Evolutionary conservation across 257 asterid genomes (phyloP).

Genomic region (Echium plantagineum): DNA sequence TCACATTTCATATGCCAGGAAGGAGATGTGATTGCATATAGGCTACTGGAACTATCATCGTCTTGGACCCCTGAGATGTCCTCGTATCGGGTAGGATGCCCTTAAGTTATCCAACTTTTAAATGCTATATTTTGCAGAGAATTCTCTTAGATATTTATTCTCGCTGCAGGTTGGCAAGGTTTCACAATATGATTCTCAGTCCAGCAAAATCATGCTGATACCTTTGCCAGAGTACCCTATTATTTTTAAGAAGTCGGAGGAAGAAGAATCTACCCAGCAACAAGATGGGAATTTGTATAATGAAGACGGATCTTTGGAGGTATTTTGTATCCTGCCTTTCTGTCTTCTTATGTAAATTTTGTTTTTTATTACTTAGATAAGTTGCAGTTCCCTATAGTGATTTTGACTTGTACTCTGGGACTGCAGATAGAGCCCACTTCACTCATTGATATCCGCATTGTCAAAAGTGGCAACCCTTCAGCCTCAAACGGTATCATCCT

Average conservation of each 20-base stretch:
- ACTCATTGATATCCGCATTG: constrained; percentile 60
- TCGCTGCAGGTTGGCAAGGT: constrained; percentile 70
- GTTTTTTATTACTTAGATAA: too few relatives aligned
- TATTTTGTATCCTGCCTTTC: constrained; percentile 11
- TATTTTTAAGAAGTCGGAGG: constrained; percentile 25
- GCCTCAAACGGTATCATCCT: constrained; percentile 19
- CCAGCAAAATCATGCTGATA: constrained; percentile 32
- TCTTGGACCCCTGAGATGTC: constrained; percentile 93
- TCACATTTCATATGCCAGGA: constrained; percentile 33
- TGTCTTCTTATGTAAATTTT: neutral
- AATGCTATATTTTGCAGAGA: constrained; percentile 1
- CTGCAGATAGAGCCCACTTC: constrained; percentile 59
- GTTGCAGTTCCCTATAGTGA: neutral
- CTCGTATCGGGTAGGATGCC: constrained; percentile 46
- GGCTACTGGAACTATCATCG: constrained; percentile 74
- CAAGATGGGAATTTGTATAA: constrained; percentile 42
- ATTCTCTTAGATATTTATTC: constrained; percentile 8
- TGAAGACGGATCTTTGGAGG: constrained; percentile 92
- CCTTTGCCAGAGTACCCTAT: constrained; percentile 68
- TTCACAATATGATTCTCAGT: constrained; percentile 33
- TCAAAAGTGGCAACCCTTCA: constrained; percentile 24
- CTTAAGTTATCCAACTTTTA: constrained; percentile 4
- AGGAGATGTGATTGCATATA: constrained; percentile 82
- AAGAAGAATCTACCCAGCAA: constrained; percentile 32
- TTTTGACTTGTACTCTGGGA: neutral